Evolutionary conservation across 495 filamentous ascomycete species (phyloP).

Genomic region (Lepidopterella palustris): DNA sequence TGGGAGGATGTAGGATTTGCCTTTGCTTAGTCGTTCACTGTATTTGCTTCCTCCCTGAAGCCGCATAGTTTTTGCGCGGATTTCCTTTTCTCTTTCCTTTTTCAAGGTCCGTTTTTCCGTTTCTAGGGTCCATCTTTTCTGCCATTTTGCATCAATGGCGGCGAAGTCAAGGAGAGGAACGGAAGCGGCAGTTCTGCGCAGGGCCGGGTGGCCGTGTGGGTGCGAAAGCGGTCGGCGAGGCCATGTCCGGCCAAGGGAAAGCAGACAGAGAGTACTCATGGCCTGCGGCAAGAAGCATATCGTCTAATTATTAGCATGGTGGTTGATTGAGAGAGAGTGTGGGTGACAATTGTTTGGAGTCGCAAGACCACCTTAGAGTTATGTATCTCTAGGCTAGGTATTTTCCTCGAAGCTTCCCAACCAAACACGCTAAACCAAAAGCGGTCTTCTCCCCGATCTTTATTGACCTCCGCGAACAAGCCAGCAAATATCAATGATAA

Average conservation of each 20-base stretch:
- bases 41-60: too few relatives aligned
- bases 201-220: not conserved
- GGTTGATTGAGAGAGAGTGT: not conserved
- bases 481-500: too few relatives aligned
- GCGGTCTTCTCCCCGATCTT: not conserved
- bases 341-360: not conserved
- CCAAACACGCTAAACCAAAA: not conserved
- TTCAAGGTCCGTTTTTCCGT: slow-evolving; percentile 11
- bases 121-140: slow-evolving; percentile 46
- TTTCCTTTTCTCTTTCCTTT: not conserved
- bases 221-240: slow-evolving; percentile 7
- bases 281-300: slow-evolving; percentile 10
- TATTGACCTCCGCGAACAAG: too few relatives aligned
- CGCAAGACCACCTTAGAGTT: too few relatives aligned
- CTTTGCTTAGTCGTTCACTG: too few relatives aligned
- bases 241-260: slow-evolving; percentile 12
- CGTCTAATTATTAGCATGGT: not conserved
- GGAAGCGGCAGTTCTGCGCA: not conserved
- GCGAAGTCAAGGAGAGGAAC: slow-evolving; percentile 48
- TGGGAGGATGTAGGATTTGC: slow-evolving; percentile 70
- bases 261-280: slow-evolving; percentile 19
- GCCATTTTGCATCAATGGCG: slow-evolving; percentile 72
- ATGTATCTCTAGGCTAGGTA: too few relatives aligned
- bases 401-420: not conserved
- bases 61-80: too few relatives aligned